Conservation (phyloP, 2,329 filamentous ascomycete species). For the Aspergillus caelatus region DNA sequence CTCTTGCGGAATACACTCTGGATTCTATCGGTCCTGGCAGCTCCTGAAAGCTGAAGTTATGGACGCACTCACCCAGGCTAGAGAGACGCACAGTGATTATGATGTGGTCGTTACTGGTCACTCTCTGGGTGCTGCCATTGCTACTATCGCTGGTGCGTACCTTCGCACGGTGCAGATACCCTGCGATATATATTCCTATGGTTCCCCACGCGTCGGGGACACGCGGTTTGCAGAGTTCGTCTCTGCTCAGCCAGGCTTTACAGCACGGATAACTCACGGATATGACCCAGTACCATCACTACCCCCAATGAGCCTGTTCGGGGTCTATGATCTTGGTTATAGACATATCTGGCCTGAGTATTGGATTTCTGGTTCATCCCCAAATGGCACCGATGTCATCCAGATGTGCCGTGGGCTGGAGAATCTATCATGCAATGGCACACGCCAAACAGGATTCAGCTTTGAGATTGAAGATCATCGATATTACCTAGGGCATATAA, state of each 20-base stretch:
- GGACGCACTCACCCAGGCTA: neutral
- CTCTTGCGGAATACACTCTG: neutral
- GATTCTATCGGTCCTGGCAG: neutral
- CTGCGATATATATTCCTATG: neutral
- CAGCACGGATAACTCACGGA: neutral
- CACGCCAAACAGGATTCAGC: neutral
- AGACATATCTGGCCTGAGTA: neutral
- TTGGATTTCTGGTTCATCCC: neutral
- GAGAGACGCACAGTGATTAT: neutral
- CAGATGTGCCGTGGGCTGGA: neutral
- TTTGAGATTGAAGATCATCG: neutral
- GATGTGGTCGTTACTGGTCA: neutral
- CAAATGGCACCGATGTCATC: neutral
- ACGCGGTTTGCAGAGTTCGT: neutral
- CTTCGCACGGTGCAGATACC: neutral
- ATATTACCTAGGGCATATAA: neutral
- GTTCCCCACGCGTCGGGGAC: neutral
- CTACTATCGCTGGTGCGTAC: neutral
- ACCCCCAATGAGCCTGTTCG: neutral
- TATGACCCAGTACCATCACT: neutral
- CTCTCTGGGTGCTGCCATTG: neutral
- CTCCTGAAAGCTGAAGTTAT: neutral
- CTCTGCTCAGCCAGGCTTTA: neutral
- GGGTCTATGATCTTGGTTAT: neutral
- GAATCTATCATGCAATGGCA: neutral